Percentiles rank a stretch among this genome's conserved stretches.
phyloP scores from a whole-genome alignment of 768 basidiomycete species.

The Hortiboletus campestris region DNA sequence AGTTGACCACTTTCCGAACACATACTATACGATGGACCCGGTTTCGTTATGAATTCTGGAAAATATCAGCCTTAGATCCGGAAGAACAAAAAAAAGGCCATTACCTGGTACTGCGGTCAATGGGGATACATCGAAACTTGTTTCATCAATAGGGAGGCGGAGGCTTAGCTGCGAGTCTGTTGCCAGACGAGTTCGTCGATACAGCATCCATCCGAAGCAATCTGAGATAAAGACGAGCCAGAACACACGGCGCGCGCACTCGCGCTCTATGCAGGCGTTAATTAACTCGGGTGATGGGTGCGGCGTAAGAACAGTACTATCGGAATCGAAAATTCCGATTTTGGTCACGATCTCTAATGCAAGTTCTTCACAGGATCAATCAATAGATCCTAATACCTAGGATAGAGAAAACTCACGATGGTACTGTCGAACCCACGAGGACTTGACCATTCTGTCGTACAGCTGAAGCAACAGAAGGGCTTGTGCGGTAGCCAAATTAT shows the following conservation, averaged over 20 bases:
- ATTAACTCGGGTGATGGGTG: constrained; percentile 59
- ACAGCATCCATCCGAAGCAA: constrained; percentile 40
- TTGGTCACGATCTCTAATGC: constrained; percentile 66
- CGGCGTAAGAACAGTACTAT: constrained; percentile 58
- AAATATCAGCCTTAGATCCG: constrained; percentile 2
- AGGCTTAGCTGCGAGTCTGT: constrained; percentile 50
- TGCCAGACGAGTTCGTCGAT: constrained; percentile 35
- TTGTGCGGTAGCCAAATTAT: constrained; percentile 71
- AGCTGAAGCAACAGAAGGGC: constrained; percentile 71
- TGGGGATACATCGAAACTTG: constrained; percentile 72
- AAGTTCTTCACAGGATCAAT: constrained; percentile 42
- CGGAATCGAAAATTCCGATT: constrained; percentile 62
- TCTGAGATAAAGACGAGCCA: constrained; percentile 74
- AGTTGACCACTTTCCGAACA: constrained; percentile 68
- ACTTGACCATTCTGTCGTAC: constrained; percentile 52
- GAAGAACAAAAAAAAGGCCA: neutral
- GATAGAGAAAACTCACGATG: constrained; percentile 26
- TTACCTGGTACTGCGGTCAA: constrained; percentile 34
- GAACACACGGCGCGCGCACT: constrained; percentile 78
- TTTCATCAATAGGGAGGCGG: constrained; percentile 77
- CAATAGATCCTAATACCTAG: neutral
- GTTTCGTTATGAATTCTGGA: constrained; percentile 67
- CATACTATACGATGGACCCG: constrained; percentile 53
- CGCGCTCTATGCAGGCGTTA: constrained; percentile 63
- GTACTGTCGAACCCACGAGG: constrained; percentile 29